phyloP scores from a whole-genome alignment of 2,329 filamentous ascomycete species.

The Monilinia aucupariae region DNA sequence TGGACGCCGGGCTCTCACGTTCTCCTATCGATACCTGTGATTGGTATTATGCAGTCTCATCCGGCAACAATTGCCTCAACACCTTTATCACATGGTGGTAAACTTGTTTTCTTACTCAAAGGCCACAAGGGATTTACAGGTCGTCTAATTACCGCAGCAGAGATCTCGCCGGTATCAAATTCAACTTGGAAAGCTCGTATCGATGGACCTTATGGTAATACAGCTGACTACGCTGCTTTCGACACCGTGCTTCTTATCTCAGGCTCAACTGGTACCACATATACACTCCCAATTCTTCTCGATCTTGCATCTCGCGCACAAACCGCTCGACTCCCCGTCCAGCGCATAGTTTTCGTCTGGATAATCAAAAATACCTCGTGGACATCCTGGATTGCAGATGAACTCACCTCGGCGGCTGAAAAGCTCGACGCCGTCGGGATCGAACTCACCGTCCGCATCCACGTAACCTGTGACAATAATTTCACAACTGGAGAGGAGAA shows the following conservation, averaged over 20 bases:
- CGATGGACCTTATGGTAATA: conserved; percentile 51
- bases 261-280: conserved; percentile 57
- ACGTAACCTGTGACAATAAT: conserved; percentile 42
- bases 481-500: conserved; percentile 20
- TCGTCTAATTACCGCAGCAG: conserved; percentile 45
- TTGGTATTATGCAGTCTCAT: conserved; percentile 52
- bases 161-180: conserved; percentile 19
- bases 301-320: conserved; percentile 24
- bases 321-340: conserved; percentile 38
- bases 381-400: conserved; percentile 41
- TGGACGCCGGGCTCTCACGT: conserved; percentile 50
- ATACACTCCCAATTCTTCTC: conserved; percentile 51
- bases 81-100: conserved; percentile 48
- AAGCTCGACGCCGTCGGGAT: conserved; percentile 44
- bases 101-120: conserved; percentile 55
- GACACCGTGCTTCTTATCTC: conserved; percentile 56
- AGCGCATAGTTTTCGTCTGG: conserved; percentile 49
- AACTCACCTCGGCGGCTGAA: conserved; percentile 29
- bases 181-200: conserved; percentile 40
- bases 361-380: conserved; percentile 53
- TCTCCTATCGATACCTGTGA: conserved; percentile 53
- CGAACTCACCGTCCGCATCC: conserved; percentile 47
- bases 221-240: conserved; percentile 49
- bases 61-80: conserved; percentile 55
- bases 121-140: conserved; percentile 54